These are phyloP conservation scores for Lachnum nothofagi DNA, from an alignment of 2,329 filamentous ascomycete species.

Conservation along the genomic window DNA sequence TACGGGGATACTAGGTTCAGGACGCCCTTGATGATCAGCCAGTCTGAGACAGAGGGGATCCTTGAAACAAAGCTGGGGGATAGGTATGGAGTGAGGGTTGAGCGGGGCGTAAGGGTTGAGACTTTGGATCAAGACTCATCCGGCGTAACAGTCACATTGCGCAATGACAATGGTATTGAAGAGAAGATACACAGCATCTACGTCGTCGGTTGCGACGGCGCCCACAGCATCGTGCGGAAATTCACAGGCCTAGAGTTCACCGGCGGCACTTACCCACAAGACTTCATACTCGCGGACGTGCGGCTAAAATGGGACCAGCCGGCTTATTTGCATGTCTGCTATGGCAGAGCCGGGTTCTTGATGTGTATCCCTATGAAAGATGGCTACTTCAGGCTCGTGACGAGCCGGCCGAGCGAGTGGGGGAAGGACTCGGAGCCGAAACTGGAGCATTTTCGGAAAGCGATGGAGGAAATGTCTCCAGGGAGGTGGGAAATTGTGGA, in stretches of 20 bases:
- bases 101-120: constrained; percentile 31
- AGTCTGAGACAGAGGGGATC: constrained; percentile 35
- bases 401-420: constrained; percentile 13
- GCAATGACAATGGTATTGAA: constrained; percentile 16
- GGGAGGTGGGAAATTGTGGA: constrained; percentile 4
- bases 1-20: constrained; percentile 32
- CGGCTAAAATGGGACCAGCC: constrained; percentile 26
- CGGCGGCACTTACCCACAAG: constrained; percentile 39
- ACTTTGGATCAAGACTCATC: constrained; percentile 30
- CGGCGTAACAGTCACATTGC: constrained; percentile 29
- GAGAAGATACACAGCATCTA: constrained; percentile 37
- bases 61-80: constrained; percentile 29
- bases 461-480: constrained; percentile 31
- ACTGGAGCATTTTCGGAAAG: constrained; percentile 33
- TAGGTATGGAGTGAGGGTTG: constrained; percentile 28
- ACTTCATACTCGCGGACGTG: constrained; percentile 43
- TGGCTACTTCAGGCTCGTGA: constrained; percentile 30
- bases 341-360: constrained; percentile 35
- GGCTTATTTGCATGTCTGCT: constrained; percentile 21
- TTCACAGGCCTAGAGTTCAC: constrained; percentile 37
- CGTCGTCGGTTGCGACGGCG: constrained; percentile 49
- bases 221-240: constrained; percentile 44
- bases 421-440: constrained; percentile 20
- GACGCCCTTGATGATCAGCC: constrained; percentile 32
- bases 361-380: constrained; percentile 33